Conservation (phyloP, 106 monocot species). For the Vanilla planifolia region DNA sequence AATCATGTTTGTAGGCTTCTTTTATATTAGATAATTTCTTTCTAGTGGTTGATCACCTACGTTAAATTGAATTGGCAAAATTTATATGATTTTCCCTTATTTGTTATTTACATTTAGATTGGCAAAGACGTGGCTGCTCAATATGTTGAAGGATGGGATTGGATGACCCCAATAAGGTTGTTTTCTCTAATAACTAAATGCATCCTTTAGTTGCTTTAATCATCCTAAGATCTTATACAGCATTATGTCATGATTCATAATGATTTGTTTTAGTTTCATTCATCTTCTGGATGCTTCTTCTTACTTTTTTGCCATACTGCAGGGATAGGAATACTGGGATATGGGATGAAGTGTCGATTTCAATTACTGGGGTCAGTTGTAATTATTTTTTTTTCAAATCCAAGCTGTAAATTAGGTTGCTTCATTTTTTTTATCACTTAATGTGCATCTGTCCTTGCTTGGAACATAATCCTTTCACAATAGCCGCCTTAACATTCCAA, state of each 20-base stretch:
- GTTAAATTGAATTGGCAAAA: no score
- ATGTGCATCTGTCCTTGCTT: not conserved
- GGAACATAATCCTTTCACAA: no score
- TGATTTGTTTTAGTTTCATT: not conserved
- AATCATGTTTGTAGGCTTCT: no score
- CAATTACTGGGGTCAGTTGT: conserved; percentile 68
- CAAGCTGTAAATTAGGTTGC: not conserved
- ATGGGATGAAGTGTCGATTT: conserved; percentile 98
- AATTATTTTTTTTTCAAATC: not conserved
- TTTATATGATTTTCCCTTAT: no score
- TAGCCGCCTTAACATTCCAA: no score
- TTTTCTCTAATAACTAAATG: no score
- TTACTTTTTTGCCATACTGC: conserved; percentile 10
- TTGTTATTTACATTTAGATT: conserved; percentile 41
- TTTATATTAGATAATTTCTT: no score
- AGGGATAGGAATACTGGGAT: conserved; percentile 99
- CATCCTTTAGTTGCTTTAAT: no score
- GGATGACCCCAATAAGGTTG: conserved; percentile 98
- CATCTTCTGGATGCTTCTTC: not conserved
- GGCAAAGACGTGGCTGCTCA: conserved; percentile 99
- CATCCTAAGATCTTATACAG: no score
- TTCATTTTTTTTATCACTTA: not conserved
- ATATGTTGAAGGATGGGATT: conserved; percentile 99
- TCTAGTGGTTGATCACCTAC: no score
- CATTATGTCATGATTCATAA: no score